Evolutionary conservation across 2,329 filamentous ascomycete species (phyloP), one percentile per base, ranked within the genome.

Genomic region (Botrytis sinoallii): DNA sequence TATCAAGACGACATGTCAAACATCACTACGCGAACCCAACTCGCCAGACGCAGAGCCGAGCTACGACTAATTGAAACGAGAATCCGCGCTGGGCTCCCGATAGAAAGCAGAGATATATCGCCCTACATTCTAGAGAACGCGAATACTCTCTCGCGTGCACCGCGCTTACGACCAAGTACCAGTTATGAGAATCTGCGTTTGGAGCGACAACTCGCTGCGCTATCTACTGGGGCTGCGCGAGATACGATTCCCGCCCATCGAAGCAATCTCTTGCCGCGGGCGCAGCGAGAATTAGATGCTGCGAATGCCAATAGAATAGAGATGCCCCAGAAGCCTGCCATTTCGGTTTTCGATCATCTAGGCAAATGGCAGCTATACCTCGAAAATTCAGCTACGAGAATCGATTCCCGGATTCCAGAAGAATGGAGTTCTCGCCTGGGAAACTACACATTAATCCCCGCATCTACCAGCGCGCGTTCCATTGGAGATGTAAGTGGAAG

Each of bases 381-480:
- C 22, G 44, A 52, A 38, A 12, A 25, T 0, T 22, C 64, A 12
- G 32, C 64, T 6, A n/a, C 6, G 7, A 25, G 64, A 10, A 16
- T 40, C 2, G 64, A 29, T 67, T 9, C 22, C 12, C 10, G 0
- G 2, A 3, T 9, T 5, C 4, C 1, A 2, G 46, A 40, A 40
- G 32, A 40, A 6, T 67, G 32, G 22, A 3, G 4, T 10, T 35
- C 10, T 6, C 64, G 64, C 0, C 0, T 7, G 4, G 44, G 46
- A 3, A 12, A 0, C 29, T 67, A 52, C 16, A 67, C 64, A 7
- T 18, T 67, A 3, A 38, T 40, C 3, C 14, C 64, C 35, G 0
- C 10, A 1, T 18, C 7, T 38, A 9, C 22, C 0, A n/a, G 64
- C 1, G 1, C 22, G 1, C 7, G 38, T 20, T 25, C 0, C 4